These are phyloP conservation scores for Saccharum spontaneum DNA, from an alignment of 176 grass and related monocot genomes.

Conservation along the genomic window DNA sequence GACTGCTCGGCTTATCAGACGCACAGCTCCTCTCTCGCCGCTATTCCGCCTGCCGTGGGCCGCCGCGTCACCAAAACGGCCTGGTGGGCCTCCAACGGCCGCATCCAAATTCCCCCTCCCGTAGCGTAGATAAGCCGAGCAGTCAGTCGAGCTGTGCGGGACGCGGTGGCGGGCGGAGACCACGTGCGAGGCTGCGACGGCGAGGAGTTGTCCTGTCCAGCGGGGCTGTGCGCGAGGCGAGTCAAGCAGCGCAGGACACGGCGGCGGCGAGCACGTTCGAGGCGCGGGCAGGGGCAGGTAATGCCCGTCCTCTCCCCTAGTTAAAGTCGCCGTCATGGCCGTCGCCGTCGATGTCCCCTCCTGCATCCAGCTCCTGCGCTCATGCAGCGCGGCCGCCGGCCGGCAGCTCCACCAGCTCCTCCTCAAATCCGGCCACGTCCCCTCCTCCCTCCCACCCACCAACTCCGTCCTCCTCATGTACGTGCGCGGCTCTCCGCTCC, in stretches of 20 bases:
- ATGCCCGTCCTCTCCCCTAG: neutral
- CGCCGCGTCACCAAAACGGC: no score
- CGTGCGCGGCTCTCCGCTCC: neutral
- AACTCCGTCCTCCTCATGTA: constrained; percentile 77
- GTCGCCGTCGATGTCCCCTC: constrained; percentile 34
- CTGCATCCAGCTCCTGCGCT: constrained; percentile 52
- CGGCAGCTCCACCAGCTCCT: constrained; percentile 68
- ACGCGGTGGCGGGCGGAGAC: neutral
- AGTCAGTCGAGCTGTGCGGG: neutral
- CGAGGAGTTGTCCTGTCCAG: neutral
- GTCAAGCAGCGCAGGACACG: neutral
- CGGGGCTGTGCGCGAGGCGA: neutral
- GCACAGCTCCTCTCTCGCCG: no score
- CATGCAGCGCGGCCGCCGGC: constrained; percentile 38
- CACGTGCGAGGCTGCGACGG: neutral
- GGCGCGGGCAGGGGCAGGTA: neutral
- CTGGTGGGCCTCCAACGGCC: neutral
- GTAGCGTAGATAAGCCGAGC: neutral
- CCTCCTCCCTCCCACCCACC: constrained; percentile 39
- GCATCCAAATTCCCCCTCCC: neutral
- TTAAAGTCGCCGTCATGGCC: neutral
- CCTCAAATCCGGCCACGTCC: constrained; percentile 59
- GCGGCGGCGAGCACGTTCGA: neutral
- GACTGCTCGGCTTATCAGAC: no score
- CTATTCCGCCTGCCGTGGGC: neutral